Base-by-base conservation (phyloP, 495 filamentous ascomycete species). In the Penicillium maclennaniae region DNA sequence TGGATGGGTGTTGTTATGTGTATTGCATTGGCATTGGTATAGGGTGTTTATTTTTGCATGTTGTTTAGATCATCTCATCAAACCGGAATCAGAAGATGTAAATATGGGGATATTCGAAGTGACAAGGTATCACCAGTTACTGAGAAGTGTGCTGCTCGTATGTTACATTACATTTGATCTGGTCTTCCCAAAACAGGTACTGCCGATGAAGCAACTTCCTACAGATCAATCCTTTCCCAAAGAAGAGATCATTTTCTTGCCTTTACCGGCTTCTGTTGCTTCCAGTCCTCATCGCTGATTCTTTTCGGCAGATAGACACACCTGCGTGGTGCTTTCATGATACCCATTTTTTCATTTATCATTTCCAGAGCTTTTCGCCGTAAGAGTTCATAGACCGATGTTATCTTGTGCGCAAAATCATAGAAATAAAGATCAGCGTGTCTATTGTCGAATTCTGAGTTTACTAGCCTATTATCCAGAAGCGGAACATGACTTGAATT, bases 261-360 rank as follows among this genome's bases (percentile, higher is more conserved):
- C 5, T 5, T 23, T 52, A 52, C 49, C 10, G 45, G 15, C 9
- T 52, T 52, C 27, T 45, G 41, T 34, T 44, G 12, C 20, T 45
- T 38, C 49, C 41, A 45, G 21, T 52, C 41, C 1, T 38, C 20
- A 17, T 27, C 42, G 1, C 15, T 7, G n/a, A 52, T 52, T 17
- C 41, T 45, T 20, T 41, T 19, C 25, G 51, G 44, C 17, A 54
- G 17, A 43, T 39, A 39, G 6, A 39, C 14, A n/a, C 10, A n/a
- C 14, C 37, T 15, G 7, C 37, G 9, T 14, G 37, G 37, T 14
- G 37, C 37, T 4, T 6, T 1, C 37, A 17, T 39, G 7, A 39
- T n/a, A 6, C 10, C 37, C 37, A n/a, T n/a, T 2, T 14, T 31
- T 31, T 19, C 37, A 2, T 19, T 39, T 15, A 39, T n/a, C 37